Evolutionary conservation across 257 asterid species (phyloP), one percentile per base, ranked within the genome.

Genomic region (Agastache rugosa): DNA sequence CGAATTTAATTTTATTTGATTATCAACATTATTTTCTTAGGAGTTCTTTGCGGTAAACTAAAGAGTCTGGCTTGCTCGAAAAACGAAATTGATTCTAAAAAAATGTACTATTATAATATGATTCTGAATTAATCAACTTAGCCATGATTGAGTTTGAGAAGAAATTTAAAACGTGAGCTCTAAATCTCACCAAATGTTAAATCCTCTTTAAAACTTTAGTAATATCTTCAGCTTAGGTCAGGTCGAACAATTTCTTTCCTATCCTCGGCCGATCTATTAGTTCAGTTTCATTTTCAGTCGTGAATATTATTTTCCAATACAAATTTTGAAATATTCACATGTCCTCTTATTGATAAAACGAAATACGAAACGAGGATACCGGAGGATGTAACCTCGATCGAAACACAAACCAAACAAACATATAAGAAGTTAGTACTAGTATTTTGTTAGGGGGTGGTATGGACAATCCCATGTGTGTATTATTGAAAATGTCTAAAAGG

Each of bases 391-490:
- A 23, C 34, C 12, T 55, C 19, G 7, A 54, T 23, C 12, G 15
- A 22, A 23, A 37, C 42, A 35, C 16, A 19, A 11, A 31, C 23
- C 7, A 20, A 68, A 34, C 7, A 35, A 68, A 34, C 39, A 61
- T n/a, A 37, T n/a, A n/a, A 63, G 25, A 34, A 59, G 35, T 8
- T 71, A 71, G 15, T 42, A 60, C 1, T 27, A 35, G 31, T 16
- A 47, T 42, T 51, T 53, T 42, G 0, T 68, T 50, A 66, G n/a
- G 37, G 78, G 66, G 4, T 53, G 39, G 14, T 19, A 63, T 64
- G 79, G 88, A 79, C 92, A 83, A 51, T 69, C 78, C 77, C 93
- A 90, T 83, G 91, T 87, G 90, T 85, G 82, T 69, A 83, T 87
- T 80, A 85, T 86, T 84, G 86, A 63, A 75, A 54, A 63, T 84